A percentile compares a stretch with the other conserved stretches of the same genome.
phyloP scores from a whole-genome alignment of 139 green algal genomes.

The Limnomonas spitsbergensis region DNA sequence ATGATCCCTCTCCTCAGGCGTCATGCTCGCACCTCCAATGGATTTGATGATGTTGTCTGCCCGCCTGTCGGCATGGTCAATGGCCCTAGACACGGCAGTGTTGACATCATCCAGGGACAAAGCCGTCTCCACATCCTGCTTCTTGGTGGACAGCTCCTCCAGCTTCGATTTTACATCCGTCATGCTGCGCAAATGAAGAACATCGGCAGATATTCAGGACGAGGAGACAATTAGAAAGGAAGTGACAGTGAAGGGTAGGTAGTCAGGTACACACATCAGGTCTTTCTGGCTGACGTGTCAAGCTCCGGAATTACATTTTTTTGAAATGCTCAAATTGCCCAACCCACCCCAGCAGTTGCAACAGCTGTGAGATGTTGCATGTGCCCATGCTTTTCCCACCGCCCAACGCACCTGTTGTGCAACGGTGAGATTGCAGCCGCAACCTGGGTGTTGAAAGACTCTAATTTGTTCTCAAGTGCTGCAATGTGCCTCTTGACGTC shows the following conservation, averaged over 20 bases:
- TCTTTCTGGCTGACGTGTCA: too few species aligned
- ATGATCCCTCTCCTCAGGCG: too few species aligned
- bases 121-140: conserved; percentile 29
- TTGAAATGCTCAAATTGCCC: too few species aligned
- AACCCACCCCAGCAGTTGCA: too few species aligned
- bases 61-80: conserved; percentile 41
- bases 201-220: neutral
- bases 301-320: too few species aligned
- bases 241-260: too few species aligned
- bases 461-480: conserved; percentile 41
- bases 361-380: too few species aligned
- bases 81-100: conserved; percentile 22
- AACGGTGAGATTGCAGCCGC: conserved; percentile 41
- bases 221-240: too few species aligned
- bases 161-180: neutral
- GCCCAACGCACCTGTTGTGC: conserved; percentile 38
- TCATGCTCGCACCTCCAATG: conserved; percentile 2
- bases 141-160: conserved; percentile 17
- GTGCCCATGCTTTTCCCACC: too few species aligned
- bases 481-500: conserved; percentile 33
- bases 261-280: too few species aligned
- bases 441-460: conserved; percentile 45
- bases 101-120: conserved; percentile 40
- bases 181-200: neutral
- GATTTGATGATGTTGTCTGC: conserved; percentile 34